Percentiles rank a stretch among this genome's conserved stretches.
Conservation (phyloP, 768 basidiomycete species). For the Lentinula boryana region DNA sequence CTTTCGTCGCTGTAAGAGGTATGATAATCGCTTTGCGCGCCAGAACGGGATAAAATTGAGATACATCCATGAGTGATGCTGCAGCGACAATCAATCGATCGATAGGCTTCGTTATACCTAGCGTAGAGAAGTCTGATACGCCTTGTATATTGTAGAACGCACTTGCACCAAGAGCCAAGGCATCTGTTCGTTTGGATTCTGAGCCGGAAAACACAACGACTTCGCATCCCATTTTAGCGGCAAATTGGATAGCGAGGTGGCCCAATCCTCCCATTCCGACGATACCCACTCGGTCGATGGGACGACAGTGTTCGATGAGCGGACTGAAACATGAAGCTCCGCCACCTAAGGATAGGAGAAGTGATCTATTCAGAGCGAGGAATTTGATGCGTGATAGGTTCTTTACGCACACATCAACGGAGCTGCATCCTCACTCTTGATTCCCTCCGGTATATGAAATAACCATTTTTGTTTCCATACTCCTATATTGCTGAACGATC, state of each 20-base stretch:
- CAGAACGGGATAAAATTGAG: conserved; percentile 18
- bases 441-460: conserved; percentile 22
- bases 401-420: conserved; percentile 25
- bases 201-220: conserved; percentile 27
- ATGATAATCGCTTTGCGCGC: conserved; percentile 17
- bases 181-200: conserved; percentile 23
- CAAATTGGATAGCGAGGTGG: conserved; percentile 29
- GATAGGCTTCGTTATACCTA: conserved; percentile 18
- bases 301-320: conserved; percentile 12
- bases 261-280: conserved; percentile 29
- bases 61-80: conserved; percentile 7
- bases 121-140: conserved; percentile 3
- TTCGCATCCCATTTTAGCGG: conserved; percentile 26
- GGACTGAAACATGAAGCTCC: conserved; percentile 25
- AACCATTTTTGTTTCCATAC: conserved; percentile 24
- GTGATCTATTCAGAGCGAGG: background rate
- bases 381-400: background rate
- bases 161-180: conserved; percentile 20
- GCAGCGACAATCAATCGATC: conserved; percentile 23
- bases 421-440: conserved; percentile 21
- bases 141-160: conserved; percentile 26
- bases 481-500: conserved; percentile 25
- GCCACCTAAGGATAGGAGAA: conserved; percentile 9
- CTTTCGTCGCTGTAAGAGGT: conserved; percentile 18
- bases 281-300: conserved; percentile 24